phyloP scores from a whole-genome alignment of 140 eudicot genomes.

The Stevia rebaudiana region DNA sequence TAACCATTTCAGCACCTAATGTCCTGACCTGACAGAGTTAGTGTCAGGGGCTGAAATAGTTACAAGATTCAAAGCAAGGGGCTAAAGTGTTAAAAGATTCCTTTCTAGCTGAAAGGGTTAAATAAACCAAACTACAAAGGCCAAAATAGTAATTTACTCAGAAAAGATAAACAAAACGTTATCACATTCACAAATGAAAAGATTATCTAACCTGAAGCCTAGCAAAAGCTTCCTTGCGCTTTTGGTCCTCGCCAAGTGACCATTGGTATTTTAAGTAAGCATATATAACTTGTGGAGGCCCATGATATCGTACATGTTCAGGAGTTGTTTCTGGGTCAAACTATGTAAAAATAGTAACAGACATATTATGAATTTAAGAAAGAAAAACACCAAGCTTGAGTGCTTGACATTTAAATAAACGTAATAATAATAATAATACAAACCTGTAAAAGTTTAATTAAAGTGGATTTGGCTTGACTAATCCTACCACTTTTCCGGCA shows the following conservation, averaged over 20 bases:
- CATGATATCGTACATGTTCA: constrained; percentile 62
- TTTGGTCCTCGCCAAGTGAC: constrained; percentile 96
- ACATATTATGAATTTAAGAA: neutral
- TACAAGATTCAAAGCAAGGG: no score
- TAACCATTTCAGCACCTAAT: no score
- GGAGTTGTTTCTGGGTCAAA: constrained; percentile 94
- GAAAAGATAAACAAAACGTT: no score
- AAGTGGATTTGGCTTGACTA: constrained; percentile 89
- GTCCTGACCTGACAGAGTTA: no score
- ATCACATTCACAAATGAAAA: constrained; percentile 1
- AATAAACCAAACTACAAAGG: no score
- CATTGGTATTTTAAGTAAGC: constrained; percentile 87
- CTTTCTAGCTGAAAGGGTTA: no score
- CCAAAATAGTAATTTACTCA: no score
- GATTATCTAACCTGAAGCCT: constrained; percentile 65
- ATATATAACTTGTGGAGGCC: constrained; percentile 86
- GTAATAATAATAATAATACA: constrained; percentile 7
- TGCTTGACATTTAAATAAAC: neutral
- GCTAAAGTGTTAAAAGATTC: no score
- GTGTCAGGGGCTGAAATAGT: no score
- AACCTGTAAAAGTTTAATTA: constrained; percentile 90
- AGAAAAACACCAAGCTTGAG: neutral
- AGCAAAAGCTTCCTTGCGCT: constrained; percentile 85
- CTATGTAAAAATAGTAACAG: constrained; percentile 30
- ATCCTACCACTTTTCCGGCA: constrained; percentile 94